A percentile compares a stretch with the other conserved stretches of the same genome.
Evolutionary conservation across 768 basidiomycete species (phyloP).

Genomic region (Ephemerocybe angulata): DNA sequence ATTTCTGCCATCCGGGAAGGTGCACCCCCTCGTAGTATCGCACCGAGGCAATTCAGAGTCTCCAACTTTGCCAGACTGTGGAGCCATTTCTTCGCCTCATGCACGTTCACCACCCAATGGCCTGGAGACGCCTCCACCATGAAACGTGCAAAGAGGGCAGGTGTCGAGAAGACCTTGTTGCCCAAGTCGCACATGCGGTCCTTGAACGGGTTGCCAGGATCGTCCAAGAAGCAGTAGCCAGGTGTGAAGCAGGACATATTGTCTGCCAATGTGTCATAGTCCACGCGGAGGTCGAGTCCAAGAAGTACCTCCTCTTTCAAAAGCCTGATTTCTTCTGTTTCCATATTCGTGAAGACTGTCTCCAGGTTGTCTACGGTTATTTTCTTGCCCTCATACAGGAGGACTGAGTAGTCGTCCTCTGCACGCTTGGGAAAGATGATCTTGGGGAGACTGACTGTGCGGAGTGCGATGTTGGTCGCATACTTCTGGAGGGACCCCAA

Average conservation of each 20-base stretch:
- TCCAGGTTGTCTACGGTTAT: neutral
- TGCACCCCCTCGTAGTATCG: slow-evolving; percentile 1
- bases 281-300: neutral
- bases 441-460: neutral
- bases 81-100: neutral
- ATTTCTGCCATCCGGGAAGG: neutral
- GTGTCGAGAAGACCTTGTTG: neutral
- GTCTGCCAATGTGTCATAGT: neutral
- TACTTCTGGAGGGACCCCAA: neutral
- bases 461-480: neutral
- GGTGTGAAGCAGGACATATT: neutral
- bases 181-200: neutral
- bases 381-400: neutral
- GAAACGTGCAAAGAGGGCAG: neutral
- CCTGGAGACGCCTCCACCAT: neutral
- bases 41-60: neutral
- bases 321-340: neutral
- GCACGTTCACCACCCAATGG: neutral
- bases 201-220: neutral
- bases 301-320: neutral
- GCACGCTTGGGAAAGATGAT: neutral
- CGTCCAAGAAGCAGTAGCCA: neutral
- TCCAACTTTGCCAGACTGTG: neutral
- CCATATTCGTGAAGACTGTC: neutral
- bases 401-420: neutral